These are phyloP conservation scores for Ganoderma sinense DNA, from an alignment of 1,284 basidiomycete genomes.

Conservation along the genomic window DNA sequence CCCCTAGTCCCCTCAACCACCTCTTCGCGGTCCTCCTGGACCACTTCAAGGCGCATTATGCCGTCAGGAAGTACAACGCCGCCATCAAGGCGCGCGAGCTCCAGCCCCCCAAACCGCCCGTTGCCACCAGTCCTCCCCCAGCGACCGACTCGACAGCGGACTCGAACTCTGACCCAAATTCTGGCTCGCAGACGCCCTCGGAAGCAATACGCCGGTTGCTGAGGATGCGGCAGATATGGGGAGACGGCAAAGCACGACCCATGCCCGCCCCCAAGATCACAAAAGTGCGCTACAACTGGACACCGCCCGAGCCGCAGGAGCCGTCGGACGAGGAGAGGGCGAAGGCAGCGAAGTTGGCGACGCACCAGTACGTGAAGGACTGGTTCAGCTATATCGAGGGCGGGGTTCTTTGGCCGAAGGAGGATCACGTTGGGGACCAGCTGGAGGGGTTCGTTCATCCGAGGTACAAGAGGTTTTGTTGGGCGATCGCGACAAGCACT, in stretches of 20 bases:
- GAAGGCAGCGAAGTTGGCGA: not conserved
- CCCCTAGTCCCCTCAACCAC: not conserved
- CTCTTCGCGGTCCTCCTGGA: not conserved
- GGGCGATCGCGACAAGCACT: not conserved
- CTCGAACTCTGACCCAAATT: too few species aligned
- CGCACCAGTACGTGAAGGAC: not conserved
- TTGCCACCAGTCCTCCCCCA: too few species aligned
- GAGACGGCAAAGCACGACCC: too few species aligned
- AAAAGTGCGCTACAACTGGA: too few species aligned
- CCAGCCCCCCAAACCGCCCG: not conserved
- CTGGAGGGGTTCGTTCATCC: not conserved
- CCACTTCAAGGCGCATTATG: not conserved
- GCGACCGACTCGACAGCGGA: too few species aligned
- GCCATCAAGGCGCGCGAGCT: not conserved
- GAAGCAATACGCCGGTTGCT: too few species aligned
- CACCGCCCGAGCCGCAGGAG: not conserved
- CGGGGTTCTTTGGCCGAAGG: not conserved
- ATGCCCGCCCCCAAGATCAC: too few species aligned
- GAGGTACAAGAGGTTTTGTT: not conserved
- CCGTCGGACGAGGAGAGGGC: not conserved
- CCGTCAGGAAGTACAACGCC: not conserved
- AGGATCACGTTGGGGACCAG: not conserved
- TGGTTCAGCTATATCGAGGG: not conserved
- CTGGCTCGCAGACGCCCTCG: too few species aligned
- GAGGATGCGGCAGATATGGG: too few species aligned